Conservation (phyloP, 2,329 filamentous ascomycete species). For the Arthrobotrys sphaeroides region DNA sequence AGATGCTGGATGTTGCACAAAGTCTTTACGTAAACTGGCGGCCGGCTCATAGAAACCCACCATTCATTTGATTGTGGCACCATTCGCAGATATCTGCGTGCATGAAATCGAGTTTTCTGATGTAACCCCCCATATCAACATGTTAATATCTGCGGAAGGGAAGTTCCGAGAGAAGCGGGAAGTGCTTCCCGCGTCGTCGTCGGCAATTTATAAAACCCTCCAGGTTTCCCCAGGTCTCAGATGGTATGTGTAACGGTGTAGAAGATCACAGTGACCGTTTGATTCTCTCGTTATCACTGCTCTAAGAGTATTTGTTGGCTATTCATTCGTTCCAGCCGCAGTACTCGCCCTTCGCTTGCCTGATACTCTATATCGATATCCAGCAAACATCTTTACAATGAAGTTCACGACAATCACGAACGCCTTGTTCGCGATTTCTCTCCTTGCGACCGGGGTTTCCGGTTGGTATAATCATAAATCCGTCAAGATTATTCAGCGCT, state of each 20-base stretch:
- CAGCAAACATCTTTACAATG: background rate
- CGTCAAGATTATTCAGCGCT: constrained; percentile 24
- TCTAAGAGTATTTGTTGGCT: background rate
- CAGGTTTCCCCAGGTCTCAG: background rate
- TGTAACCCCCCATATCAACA: background rate
- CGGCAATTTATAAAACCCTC: background rate
- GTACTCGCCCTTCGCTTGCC: background rate
- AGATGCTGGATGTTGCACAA: background rate
- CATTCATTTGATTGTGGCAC: background rate
- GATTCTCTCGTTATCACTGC: background rate
- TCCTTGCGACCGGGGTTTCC: background rate
- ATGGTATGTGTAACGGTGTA: background rate
- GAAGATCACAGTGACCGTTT: background rate
- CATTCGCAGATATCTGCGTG: background rate
- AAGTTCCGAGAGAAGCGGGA: background rate
- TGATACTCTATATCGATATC: background rate
- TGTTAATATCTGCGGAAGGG: background rate
- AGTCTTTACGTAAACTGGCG: background rate
- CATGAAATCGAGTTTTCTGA: background rate
- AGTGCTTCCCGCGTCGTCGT: background rate
- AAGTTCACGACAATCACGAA: background rate
- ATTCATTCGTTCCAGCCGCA: background rate
- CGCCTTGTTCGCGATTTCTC: background rate
- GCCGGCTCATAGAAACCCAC: background rate
- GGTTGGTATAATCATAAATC: constrained; percentile 22